phyloP scores from a whole-genome alignment of 140 eudicot genomes.

The Cichorium intybus region DNA sequence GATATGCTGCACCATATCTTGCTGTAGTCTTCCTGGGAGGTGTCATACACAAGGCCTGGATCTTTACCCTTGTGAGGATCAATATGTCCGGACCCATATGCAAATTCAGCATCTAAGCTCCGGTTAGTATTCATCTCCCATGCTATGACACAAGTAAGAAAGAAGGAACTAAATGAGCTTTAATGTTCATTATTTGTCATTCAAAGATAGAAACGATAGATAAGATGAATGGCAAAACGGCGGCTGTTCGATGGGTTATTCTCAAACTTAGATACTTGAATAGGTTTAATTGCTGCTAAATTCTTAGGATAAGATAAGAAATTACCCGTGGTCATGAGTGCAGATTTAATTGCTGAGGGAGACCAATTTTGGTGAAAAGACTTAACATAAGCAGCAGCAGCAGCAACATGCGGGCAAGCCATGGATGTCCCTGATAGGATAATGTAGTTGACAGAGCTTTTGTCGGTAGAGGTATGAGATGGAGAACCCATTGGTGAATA shows the following conservation, averaged over 20 bases:
- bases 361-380: background rate
- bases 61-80: background rate
- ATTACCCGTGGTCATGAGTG: background rate
- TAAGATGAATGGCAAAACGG: background rate
- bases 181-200: background rate
- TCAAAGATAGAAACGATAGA: background rate
- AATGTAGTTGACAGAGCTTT: conserved; percentile 28
- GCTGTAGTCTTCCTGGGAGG: background rate
- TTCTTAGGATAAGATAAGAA: background rate
- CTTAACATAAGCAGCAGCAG: background rate
- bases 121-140: background rate
- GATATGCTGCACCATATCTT: background rate
- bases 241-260: too few relatives aligned
- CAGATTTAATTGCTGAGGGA: background rate
- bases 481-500: conserved; percentile 26
- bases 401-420: conserved; percentile 18
- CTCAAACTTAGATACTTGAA: too few relatives aligned
- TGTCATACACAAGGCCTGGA: background rate
- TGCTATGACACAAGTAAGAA: background rate
- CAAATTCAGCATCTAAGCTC: background rate
- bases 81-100: background rate
- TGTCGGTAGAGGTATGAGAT: background rate
- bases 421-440: conserved; percentile 46
- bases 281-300: too few relatives aligned
- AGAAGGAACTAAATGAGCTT: too few relatives aligned